These are phyloP conservation scores for Arthromyces matolae DNA, from an alignment of 768 basidiomycete species.

Conservation along the genomic window DNA sequence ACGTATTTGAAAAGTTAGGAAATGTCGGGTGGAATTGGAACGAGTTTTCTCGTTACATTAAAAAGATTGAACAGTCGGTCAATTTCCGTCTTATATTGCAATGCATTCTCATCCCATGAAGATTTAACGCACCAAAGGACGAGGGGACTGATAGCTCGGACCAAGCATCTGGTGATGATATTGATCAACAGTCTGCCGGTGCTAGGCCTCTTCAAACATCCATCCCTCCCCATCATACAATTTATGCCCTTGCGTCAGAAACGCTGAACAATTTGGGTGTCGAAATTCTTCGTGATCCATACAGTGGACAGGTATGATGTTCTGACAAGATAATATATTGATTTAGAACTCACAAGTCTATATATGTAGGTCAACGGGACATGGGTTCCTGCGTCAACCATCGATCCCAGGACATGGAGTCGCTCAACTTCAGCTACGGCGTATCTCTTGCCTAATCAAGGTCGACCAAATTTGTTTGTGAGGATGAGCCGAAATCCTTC, in stretches of 20 bases:
- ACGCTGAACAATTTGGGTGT: slow-evolving; percentile 25
- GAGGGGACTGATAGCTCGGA: slow-evolving; percentile 25
- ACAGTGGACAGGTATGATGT: slow-evolving; percentile 29
- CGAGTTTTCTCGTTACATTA: slow-evolving; percentile 34
- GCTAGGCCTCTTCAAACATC: slow-evolving; percentile 28
- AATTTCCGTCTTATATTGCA: neutral
- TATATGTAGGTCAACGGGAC: slow-evolving; percentile 22
- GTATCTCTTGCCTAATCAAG: slow-evolving; percentile 11
- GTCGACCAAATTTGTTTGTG: slow-evolving; percentile 9
- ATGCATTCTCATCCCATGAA: slow-evolving; percentile 5
- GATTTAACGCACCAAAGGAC: slow-evolving; percentile 25
- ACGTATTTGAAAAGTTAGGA: slow-evolving; percentile 44
- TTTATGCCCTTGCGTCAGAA: slow-evolving; percentile 23
- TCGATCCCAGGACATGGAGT: slow-evolving; percentile 25
- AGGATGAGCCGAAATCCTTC: slow-evolving; percentile 7
- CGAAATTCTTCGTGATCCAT: slow-evolving; percentile 24
- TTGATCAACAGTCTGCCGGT: slow-evolving; percentile 24
- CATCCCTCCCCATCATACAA: slow-evolving; percentile 23
- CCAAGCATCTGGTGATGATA: slow-evolving; percentile 21
- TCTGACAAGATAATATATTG: too few relatives aligned
- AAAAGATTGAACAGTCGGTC: slow-evolving; percentile 33
- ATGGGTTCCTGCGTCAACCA: slow-evolving; percentile 10
- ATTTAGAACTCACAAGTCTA: too few relatives aligned
- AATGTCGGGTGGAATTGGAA: slow-evolving; percentile 56
- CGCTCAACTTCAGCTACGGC: slow-evolving; percentile 29